A percentile compares a stretch with the other conserved stretches of the same genome.
Evolutionary conservation across 306 rosid species (phyloP).

Genomic region (Sphenostylis stenocarpa): DNA sequence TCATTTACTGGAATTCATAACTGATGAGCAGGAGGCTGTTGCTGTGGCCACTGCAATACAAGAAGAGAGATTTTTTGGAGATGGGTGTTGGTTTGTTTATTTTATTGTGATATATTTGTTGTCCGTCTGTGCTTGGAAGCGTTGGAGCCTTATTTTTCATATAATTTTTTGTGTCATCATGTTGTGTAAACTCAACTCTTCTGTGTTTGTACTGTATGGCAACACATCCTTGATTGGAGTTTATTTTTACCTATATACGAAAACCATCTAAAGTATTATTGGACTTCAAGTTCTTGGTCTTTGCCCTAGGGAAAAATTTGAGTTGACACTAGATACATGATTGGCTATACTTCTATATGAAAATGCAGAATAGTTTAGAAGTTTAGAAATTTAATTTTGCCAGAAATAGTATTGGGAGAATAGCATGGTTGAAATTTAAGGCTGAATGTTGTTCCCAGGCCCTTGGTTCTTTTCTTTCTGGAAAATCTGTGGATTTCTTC

Average conservation of each 20-base stretch:
- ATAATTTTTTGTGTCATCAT: neutral
- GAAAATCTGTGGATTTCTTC: neutral
- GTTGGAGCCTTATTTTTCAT: slow-evolving; percentile 2
- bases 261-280: neutral
- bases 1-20: slow-evolving; percentile 13
- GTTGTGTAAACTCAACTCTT: neutral
- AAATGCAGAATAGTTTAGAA: neutral
- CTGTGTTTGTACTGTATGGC: neutral
- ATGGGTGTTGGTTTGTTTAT: slow-evolving; percentile 76
- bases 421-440: neutral
- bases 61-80: slow-evolving; percentile 79
- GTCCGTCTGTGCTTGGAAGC: neutral
- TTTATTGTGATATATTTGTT: neutral
- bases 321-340: neutral
- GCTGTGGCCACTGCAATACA: slow-evolving; percentile 84
- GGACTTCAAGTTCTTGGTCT: neutral
- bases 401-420: neutral
- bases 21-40: slow-evolving; percentile 73
- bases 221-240: neutral
- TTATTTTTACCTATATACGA: neutral
- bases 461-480: neutral
- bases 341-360: neutral
- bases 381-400: neutral
- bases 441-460: neutral
- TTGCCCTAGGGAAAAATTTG: neutral